A percentile compares a stretch with the other conserved stretches of the same genome.
Evolutionary conservation across 2,329 filamentous ascomycete species (phyloP).

Genomic region (Chrysoporthe puriensis): DNA sequence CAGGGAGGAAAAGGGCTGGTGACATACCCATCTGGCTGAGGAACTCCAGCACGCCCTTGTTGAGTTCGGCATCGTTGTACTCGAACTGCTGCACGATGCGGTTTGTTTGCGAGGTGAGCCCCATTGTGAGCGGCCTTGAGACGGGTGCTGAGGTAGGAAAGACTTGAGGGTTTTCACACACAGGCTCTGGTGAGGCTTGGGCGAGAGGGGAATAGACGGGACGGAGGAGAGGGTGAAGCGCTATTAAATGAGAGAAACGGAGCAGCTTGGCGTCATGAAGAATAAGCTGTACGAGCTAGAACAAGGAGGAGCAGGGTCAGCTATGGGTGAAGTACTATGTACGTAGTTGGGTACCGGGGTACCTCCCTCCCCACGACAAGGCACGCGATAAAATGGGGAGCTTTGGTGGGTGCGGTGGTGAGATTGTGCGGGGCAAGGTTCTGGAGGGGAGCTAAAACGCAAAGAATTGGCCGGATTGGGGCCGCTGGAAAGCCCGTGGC

Average conservation of each 20-base stretch:
- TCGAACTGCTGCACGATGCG: conserved; percentile 85
- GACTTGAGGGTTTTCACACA: conserved; percentile 59
- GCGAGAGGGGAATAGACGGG: conserved; percentile 49
- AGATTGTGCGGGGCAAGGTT: conserved; percentile 28
- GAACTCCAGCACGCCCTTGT: conserved; percentile 82
- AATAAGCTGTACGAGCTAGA: conserved; percentile 56
- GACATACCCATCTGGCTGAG: conserved; percentile 76
- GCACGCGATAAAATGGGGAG: conserved; percentile 10
- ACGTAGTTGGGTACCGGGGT: conserved; percentile 16
- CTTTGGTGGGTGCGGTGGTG: conserved; percentile 23
- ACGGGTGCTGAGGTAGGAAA: conserved; percentile 59
- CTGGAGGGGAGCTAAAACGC: conserved; percentile 31
- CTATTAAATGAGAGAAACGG: conserved; percentile 41
- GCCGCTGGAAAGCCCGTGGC: conserved; percentile 15
- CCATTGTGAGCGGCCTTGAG: conserved; percentile 63
- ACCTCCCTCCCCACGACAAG: conserved; percentile 9
- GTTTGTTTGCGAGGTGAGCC: conserved; percentile 71
- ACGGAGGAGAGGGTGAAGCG: conserved; percentile 38
- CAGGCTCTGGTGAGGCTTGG: conserved; percentile 45
- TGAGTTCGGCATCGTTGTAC: conserved; percentile 76
- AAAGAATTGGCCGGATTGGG: conserved; percentile 27
- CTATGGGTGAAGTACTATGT: conserved; percentile 32
- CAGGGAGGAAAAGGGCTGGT: neutral
- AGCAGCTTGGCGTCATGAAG: conserved; percentile 52
- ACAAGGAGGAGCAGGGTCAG: conserved; percentile 36